phyloP scores from a whole-genome alignment of 495 filamentous ascomycete genomes.

The Penicillium salamii region DNA sequence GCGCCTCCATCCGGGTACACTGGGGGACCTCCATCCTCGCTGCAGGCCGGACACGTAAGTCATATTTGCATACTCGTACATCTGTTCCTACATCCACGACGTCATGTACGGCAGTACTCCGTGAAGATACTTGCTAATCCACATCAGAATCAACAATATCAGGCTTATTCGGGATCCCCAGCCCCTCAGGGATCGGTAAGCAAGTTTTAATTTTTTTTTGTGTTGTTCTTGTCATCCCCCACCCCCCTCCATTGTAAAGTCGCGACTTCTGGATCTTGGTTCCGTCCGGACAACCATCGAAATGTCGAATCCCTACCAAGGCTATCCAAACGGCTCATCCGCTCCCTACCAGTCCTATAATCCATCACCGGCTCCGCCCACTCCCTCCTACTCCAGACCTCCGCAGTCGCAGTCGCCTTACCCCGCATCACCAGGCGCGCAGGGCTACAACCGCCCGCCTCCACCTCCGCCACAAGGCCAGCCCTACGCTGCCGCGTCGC shows the following conservation, averaged over 20 bases:
- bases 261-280: too few relatives aligned
- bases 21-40: slow-evolving; percentile 39
- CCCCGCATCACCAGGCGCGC: slow-evolving; percentile 22
- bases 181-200: slow-evolving; percentile 42
- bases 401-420: slow-evolving; percentile 18
- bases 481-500: slow-evolving; percentile 28
- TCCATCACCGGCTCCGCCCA: slow-evolving; percentile 24
- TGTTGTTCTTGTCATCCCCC: slow-evolving; percentile 13
- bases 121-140: neutral
- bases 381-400: slow-evolving; percentile 28
- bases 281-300: slow-evolving; percentile 12
- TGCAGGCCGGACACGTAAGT: slow-evolving; percentile 42
- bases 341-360: slow-evolving; percentile 32
- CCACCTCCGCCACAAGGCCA: slow-evolving; percentile 32
- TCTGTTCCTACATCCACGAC: slow-evolving; percentile 13
- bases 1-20: slow-evolving; percentile 43
- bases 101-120: slow-evolving; percentile 16
- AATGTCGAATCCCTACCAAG: slow-evolving; percentile 42
- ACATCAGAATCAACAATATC: slow-evolving; percentile 29
- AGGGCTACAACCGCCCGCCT: slow-evolving; percentile 29
- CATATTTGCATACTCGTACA: slow-evolving; percentile 26
- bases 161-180: slow-evolving; percentile 41
- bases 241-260: slow-evolving; percentile 9
- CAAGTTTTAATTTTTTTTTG: slow-evolving; percentile 18
- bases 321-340: slow-evolving; percentile 37